phyloP scores from a whole-genome alignment of 78 protist species.

The Dictyostelium discoideum region dicty_2.7 NC_007091.3:2642501-2643000 shows the following conservation, averaged over 20 bases:
- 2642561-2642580: conserved; percentile 63
- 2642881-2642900: conserved; percentile 63
- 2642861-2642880: conserved; percentile 73
- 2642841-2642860: conserved; percentile 84
- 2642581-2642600: background rate
- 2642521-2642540: conserved; percentile 70
- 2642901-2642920: conserved; percentile 83
- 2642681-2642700: conserved; percentile 91
- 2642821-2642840: conserved; percentile 73
- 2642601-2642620: conserved; percentile 41
- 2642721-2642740: conserved; percentile 85
- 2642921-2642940: conserved; percentile 46
- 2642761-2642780: conserved; percentile 84
- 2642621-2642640: conserved; percentile 87
- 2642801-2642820: conserved; percentile 87
- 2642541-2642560: conserved; percentile 43
- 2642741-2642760: conserved; percentile 94
- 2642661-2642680: conserved; percentile 95
- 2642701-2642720: conserved; percentile 86
- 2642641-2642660: conserved; percentile 96
- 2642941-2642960: background rate
- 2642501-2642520: conserved; percentile 23
- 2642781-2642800: conserved; percentile 92
- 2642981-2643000: conserved; percentile 19
- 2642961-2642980: background rate